Base-by-base conservation (phyloP, 495 filamentous ascomycete species). In the Trichocladium antarcticum region DNA sequence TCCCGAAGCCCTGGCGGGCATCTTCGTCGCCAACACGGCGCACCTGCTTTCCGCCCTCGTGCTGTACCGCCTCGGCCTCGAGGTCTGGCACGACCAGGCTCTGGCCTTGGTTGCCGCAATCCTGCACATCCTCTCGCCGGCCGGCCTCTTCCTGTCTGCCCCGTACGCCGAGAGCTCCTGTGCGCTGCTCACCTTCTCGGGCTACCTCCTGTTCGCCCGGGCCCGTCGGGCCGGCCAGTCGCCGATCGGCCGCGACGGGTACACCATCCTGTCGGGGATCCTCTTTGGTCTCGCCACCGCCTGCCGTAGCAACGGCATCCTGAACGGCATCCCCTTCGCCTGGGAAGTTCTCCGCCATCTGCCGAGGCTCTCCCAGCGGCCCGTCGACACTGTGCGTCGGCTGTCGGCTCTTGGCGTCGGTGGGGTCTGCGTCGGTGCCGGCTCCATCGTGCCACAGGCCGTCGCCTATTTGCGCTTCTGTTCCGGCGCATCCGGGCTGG, bases 141-240 rank as follows among this genome's bases (percentile, higher is more conserved):
- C 86, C 7, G 90, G 89, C 9, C 65, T 95, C 2, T 96, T 97
- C 59, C 78, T 98, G 22, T 88, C 84, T 0, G 85, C 89, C 1
- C 92, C 93, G 0, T 92, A 88, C 57, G 75, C 78, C 17, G 93
- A 98, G 66, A 78, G 83, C 40, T 60, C 83, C 1, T 95, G 87
- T 60, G 80, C 90, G 1, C 70, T 92, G 7, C 66, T 95, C 24
- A 83, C 82, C 39, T 85, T 97, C 51, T 39, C 66, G 2, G 93
- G 89, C 6, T 79, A 73, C 50, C 77, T 85, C 31, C 57, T 85
- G 51, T 90, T 89, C 61, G 73, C 79, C 2, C 74, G 73, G 31
- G 76, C 80, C 17, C 62, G 76, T 10, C 59, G 60, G 2, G 45
- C 56, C 36, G 54, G 52, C 15, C 21, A 17, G 1, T 27, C 34